Conservation (phyloP, 1,284 basidiomycete species). For the Anthracocystis setariae region DNA sequence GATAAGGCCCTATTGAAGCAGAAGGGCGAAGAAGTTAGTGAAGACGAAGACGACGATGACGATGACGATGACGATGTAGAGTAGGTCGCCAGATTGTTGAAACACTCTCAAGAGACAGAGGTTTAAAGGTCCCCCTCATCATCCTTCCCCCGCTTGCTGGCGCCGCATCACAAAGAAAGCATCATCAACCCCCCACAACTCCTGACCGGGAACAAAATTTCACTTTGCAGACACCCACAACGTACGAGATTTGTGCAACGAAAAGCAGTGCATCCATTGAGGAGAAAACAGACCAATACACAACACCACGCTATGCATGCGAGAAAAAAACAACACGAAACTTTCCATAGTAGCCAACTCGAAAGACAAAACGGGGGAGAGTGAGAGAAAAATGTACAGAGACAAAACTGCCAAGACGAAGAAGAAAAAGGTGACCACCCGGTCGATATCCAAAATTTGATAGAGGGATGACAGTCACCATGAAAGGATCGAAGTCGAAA, state of each 20-base stretch:
- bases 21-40: constrained; percentile 79
- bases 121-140: no score
- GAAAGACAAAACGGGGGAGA: constrained; percentile 1
- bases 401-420: no score
- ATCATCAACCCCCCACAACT: no score
- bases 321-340: neutral
- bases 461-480: constrained; percentile 10
- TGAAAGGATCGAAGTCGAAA: neutral
- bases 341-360: neutral
- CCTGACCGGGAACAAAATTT: no score
- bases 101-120: no score
- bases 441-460: constrained; percentile 3
- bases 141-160: no score
- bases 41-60: constrained; percentile 81
- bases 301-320: no score
- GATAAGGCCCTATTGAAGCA: constrained; percentile 82
- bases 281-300: no score
- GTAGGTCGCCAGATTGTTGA: no score
- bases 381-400: no score
- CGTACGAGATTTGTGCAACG: neutral
- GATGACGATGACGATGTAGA: constrained; percentile 75
- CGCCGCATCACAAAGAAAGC: neutral
- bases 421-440: constrained; percentile 4
- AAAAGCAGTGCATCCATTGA: no score
- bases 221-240: neutral